Percentiles rank a stretch among this genome's conserved stretches.
Conservation (phyloP, 495 filamentous ascomycete species). For the Penicillium atrosanguineum region DNA sequence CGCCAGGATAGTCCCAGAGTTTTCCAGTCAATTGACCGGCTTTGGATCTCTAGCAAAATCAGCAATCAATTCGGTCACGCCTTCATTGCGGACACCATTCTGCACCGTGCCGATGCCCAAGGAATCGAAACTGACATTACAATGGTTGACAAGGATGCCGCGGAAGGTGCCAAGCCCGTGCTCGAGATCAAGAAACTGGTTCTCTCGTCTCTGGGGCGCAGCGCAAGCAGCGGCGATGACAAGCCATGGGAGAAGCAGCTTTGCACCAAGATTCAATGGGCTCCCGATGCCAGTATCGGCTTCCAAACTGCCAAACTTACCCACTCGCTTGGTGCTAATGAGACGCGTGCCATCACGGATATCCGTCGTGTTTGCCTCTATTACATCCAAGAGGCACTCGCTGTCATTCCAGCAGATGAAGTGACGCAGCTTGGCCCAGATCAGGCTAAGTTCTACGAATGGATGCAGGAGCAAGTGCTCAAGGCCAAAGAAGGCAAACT, state of each 20-base stretch:
- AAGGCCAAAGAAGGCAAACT: neutral
- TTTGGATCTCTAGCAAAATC: slow-evolving; percentile 2
- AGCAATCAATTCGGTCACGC: neutral
- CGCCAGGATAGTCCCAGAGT: neutral
- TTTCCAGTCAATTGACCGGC: neutral
- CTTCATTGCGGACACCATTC: neutral
- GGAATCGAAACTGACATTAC: neutral
- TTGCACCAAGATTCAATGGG: neutral
- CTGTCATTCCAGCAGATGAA: neutral
- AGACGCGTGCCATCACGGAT: neutral
- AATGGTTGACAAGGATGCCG: neutral
- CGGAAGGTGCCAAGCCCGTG: neutral
- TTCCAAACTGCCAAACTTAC: neutral
- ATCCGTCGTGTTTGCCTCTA: neutral
- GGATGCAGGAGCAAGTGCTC: neutral
- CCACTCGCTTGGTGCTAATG: neutral
- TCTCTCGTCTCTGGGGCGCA: neutral
- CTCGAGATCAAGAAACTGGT: neutral
- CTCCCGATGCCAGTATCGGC: neutral
- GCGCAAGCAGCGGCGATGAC: neutral
- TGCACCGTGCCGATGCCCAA: neutral
- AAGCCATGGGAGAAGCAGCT: neutral
- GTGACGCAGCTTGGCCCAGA: neutral
- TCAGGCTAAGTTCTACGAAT: neutral
- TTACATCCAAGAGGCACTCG: neutral